These are phyloP conservation scores for Cairneyella variabilis DNA, from an alignment of 495 filamentous ascomycete genomes.

Conservation along the genomic window DNA sequence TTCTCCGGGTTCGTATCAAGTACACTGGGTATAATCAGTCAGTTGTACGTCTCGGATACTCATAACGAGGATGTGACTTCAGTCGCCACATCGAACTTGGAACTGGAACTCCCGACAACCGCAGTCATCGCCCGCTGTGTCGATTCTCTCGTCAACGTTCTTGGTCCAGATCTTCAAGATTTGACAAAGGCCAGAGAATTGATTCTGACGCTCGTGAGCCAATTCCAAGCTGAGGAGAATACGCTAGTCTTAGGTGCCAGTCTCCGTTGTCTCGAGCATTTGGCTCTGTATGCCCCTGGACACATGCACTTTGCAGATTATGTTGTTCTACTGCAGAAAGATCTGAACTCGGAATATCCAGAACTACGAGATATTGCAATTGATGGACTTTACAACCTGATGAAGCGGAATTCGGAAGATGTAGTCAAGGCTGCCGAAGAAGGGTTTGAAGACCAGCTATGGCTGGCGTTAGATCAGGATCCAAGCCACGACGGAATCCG, in stretches of 20 bases:
- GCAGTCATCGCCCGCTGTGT: conserved; percentile 82
- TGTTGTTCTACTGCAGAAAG: conserved; percentile 73
- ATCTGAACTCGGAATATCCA: conserved; percentile 62
- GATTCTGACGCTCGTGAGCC: conserved; percentile 79
- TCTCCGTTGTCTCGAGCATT: conserved; percentile 80
- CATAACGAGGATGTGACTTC: conserved; percentile 82
- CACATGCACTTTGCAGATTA: conserved; percentile 81
- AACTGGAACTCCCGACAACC: conserved; percentile 74
- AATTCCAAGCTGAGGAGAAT: conserved; percentile 78
- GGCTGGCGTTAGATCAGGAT: conserved; percentile 75
- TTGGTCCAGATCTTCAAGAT: conserved; percentile 93
- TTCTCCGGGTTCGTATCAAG: conserved; percentile 88
- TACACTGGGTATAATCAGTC: conserved; percentile 87
- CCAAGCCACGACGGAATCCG: conserved; percentile 72
- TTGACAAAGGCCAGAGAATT: conserved; percentile 86
- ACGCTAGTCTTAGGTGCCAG: conserved; percentile 70
- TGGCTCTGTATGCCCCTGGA: conserved; percentile 86
- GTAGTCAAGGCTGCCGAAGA: conserved; percentile 70
- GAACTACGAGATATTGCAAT: conserved; percentile 76
- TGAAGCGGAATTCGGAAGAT: conserved; percentile 83
- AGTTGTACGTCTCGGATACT: conserved; percentile 84
- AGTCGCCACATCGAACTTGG: conserved; percentile 79
- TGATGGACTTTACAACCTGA: conserved; percentile 86
- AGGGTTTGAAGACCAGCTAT: conserved; percentile 85
- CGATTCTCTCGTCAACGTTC: conserved; percentile 93